phyloP scores from a whole-genome alignment of 2,329 filamentous ascomycete genomes.

The Botrytis galanthina region DNA sequence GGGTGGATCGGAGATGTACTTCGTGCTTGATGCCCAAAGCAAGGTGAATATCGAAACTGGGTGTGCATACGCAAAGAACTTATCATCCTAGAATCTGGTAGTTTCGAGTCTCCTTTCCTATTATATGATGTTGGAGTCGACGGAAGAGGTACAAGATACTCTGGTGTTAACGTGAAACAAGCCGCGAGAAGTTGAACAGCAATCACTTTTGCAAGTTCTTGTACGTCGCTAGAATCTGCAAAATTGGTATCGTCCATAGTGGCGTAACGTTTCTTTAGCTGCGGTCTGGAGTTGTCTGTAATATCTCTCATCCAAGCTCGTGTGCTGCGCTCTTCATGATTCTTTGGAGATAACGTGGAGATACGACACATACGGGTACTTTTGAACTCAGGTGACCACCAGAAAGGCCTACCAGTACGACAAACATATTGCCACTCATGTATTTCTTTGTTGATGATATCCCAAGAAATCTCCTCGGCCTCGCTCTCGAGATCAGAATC shows the following conservation, averaged over 20 bases:
- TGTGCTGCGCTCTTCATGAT: slow-evolving; percentile 16
- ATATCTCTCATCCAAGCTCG: slow-evolving; percentile 22
- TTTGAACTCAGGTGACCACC: slow-evolving; percentile 37
- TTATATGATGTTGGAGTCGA: slow-evolving; percentile 14
- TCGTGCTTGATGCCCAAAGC: slow-evolving; percentile 37
- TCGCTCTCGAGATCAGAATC: slow-evolving; percentile 15
- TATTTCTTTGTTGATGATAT: slow-evolving; percentile 36
- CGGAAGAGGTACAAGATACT: slow-evolving; percentile 22
- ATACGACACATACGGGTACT: slow-evolving; percentile 17
- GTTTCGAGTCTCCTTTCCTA: slow-evolving; percentile 9
- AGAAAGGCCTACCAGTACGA: slow-evolving; percentile 35
- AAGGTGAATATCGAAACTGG: slow-evolving; percentile 37
- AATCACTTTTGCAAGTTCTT: slow-evolving; percentile 36
- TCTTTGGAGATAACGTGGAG: slow-evolving; percentile 22
- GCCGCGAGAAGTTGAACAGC: slow-evolving; percentile 37
- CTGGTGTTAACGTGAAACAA: slow-evolving; percentile 37
- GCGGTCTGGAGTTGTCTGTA: slow-evolving; percentile 15
- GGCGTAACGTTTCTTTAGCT: slow-evolving; percentile 23
- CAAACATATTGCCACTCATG: slow-evolving; percentile 38
- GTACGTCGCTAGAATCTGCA: slow-evolving; percentile 23
- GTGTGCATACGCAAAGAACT: slow-evolving; percentile 39
- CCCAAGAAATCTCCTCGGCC: slow-evolving; percentile 30
- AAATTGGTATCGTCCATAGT: slow-evolving; percentile 33
- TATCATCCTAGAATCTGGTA: slow-evolving; percentile 34
- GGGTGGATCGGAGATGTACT: slow-evolving; percentile 34